A percentile compares a stretch with the other conserved stretches of the same genome.
phyloP scores from a whole-genome alignment of 345 rosid genomes.

The Brassica carinata region DNA sequence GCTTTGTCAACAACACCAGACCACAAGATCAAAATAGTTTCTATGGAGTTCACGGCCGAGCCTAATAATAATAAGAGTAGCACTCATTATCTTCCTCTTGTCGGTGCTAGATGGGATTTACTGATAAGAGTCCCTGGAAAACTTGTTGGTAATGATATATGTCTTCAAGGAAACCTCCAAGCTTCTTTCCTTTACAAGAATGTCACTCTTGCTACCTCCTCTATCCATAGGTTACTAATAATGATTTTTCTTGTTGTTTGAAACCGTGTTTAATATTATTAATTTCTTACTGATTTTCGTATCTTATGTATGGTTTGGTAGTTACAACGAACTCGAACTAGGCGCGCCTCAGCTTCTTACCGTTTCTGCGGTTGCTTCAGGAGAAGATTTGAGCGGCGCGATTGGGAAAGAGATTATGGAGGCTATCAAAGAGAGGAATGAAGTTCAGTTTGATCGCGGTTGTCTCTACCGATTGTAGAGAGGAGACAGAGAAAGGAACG shows the following conservation, averaged over 20 bases:
- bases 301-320: not conserved
- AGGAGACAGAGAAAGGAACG: not conserved
- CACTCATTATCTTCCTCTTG: not conserved
- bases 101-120: not conserved
- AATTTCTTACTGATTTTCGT: not conserved
- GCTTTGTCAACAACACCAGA: not conserved
- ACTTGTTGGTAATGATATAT: not conserved
- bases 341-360: not conserved
- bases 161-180: not conserved
- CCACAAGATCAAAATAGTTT: not conserved
- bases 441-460: not conserved
- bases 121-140: not conserved
- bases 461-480: not conserved
- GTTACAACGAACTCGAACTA: conserved; percentile 1
- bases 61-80: not conserved
- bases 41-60: not conserved
- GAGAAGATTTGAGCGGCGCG: not conserved
- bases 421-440: not conserved
- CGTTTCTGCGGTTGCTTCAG: not conserved
- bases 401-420: not conserved
- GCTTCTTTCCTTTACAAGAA: not conserved
- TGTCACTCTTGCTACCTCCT: not conserved
- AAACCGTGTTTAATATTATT: not conserved
- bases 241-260: not conserved
- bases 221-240: not conserved